These are phyloP conservation scores for Boletellus ananas DNA, from an alignment of 768 basidiomycete genomes.

Conservation along the genomic window DNA sequence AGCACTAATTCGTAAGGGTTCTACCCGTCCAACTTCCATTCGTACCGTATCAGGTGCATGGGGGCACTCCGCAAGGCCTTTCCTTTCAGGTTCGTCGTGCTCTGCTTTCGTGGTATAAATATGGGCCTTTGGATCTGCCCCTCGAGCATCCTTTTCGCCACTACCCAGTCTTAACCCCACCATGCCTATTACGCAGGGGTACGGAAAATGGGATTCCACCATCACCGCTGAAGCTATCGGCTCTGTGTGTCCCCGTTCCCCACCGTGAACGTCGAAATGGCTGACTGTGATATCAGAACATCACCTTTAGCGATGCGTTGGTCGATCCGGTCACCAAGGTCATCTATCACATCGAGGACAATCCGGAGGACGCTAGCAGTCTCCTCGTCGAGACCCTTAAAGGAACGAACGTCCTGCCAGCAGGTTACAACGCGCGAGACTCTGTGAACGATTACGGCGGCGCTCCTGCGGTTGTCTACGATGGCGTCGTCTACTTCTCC, in stretches of 20 bases:
- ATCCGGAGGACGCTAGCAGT: conserved; percentile 46
- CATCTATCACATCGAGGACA: conserved; percentile 55
- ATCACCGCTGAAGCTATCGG: conserved; percentile 49
- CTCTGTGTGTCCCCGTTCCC: conserved; percentile 30
- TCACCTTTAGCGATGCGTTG: conserved; percentile 40
- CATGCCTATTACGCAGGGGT: no score
- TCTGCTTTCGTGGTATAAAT: no score
- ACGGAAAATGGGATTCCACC: no score
- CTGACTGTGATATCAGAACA: conserved; percentile 15
- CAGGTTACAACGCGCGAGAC: conserved; percentile 49
- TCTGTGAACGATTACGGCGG: conserved; percentile 72
- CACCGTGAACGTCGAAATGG: neutral
- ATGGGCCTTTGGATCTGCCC: no score
- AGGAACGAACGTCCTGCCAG: conserved; percentile 44
- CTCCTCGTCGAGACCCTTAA: conserved; percentile 49
- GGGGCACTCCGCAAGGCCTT: no score
- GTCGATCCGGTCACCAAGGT: conserved; percentile 46
- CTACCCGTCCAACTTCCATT: no score
- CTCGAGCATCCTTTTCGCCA: no score
- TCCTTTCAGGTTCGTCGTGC: no score
- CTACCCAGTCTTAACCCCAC: no score
- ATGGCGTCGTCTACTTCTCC: conserved; percentile 53
- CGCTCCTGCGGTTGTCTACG: conserved; percentile 47
- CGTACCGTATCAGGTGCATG: no score
- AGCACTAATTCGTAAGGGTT: no score